Conservation (phyloP, 2,329 filamentous ascomycete genomes). For the Trichoderma gracile region DNA sequence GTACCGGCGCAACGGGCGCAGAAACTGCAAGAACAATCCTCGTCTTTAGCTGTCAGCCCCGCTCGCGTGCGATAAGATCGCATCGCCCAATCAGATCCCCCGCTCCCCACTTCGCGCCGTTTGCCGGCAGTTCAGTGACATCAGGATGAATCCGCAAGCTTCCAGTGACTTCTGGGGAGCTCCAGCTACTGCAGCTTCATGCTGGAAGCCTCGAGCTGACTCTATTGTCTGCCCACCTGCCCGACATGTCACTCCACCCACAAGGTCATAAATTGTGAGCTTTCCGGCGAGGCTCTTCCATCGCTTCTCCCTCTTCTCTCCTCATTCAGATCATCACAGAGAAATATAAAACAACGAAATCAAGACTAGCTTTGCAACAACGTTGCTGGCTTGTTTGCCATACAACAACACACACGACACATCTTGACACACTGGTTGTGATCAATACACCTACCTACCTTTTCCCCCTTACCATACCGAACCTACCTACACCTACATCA, state of each 20-base stretch:
- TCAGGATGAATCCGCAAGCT: conserved; percentile 38
- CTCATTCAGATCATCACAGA: background rate
- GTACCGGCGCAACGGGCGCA: background rate
- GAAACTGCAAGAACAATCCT: too few relatives aligned
- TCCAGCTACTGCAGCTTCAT: conserved; percentile 30
- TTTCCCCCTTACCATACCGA: background rate
- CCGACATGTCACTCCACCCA: conserved; percentile 19
- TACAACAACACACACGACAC: background rate
- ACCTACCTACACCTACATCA: background rate
- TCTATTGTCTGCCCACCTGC: conserved; percentile 18
- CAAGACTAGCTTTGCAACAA: conserved; percentile 6
- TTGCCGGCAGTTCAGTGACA: conserved; percentile 36
- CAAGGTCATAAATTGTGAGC: conserved; percentile 21
- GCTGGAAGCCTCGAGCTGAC: conserved; percentile 30
- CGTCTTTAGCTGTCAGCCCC: too few relatives aligned
- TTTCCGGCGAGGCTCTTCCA: background rate
- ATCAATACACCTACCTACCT: background rate
- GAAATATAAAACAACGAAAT: background rate
- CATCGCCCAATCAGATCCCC: conserved; percentile 29
- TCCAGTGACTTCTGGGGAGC: conserved; percentile 38
- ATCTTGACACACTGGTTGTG: background rate
- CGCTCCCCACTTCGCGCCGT: conserved; percentile 29
- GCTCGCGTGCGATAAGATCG: conserved; percentile 32
- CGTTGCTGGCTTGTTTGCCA: conserved; percentile 8
- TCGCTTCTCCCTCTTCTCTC: background rate